Percentiles rank a stretch among this genome's conserved stretches.
Evolutionary conservation across 129 eudicot species (phyloP).

Genomic region (Glebionis coronaria): DNA sequence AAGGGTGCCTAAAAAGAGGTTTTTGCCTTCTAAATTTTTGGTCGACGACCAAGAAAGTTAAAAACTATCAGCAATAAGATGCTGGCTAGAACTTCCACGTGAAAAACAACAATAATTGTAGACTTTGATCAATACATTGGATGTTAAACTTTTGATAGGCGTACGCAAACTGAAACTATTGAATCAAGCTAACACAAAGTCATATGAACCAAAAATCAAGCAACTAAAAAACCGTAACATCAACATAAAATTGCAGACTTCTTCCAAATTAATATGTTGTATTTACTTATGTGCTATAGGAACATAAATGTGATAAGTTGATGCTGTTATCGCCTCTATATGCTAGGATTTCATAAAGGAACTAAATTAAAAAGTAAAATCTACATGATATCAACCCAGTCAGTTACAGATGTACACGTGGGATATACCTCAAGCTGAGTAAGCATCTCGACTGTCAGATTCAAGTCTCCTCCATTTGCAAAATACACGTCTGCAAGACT

Average conservation of each 20-base stretch:
- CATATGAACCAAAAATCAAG: not conserved
- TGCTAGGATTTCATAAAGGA: not conserved
- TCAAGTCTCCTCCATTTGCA: conserved; percentile 71
- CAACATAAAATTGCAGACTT: not conserved
- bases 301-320: not conserved
- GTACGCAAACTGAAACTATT: not conserved
- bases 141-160: no score
- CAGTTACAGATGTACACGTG: not conserved
- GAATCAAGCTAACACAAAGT: not conserved
- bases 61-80: conserved; percentile 4
- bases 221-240: not conserved
- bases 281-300: not conserved
- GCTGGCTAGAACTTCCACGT: conserved; percentile 1
- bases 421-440: conserved; percentile 88
- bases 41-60: not conserved
- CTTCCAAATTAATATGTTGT: not conserved
- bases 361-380: not conserved
- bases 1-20: not conserved
- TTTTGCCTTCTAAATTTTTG: not conserved
- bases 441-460: conserved; percentile 88
- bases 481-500: conserved; percentile 60
- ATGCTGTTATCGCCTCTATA: not conserved
- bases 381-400: not conserved
- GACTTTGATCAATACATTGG: no score
- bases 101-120: not conserved